Percentiles rank a stretch among this genome's conserved stretches.
These are phyloP conservation scores for Cutaneotrichosporon dermatis DNA, from an alignment of 1,284 basidiomycete species.

Conservation along the genomic window DNA sequence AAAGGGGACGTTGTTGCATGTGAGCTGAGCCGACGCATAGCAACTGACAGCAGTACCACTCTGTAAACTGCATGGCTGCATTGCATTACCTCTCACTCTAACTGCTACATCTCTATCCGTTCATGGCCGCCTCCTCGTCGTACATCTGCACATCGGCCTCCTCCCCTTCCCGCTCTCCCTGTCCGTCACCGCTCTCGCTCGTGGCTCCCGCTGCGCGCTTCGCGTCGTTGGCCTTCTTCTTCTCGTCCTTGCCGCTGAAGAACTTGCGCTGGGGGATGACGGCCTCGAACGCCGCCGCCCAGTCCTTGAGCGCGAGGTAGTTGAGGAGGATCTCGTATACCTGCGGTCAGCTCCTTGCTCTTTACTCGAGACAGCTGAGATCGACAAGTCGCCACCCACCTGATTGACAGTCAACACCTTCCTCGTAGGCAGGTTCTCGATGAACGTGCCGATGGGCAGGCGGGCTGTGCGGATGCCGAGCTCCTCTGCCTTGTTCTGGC, in stretches of 20 bases:
- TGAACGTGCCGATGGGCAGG: slow-evolving; percentile 84
- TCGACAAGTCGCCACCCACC: slow-evolving; percentile 39
- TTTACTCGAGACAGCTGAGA: not conserved
- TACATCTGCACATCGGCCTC: slow-evolving; percentile 15
- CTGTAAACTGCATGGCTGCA: slow-evolving; percentile 12
- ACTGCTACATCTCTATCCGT: slow-evolving; percentile 5
- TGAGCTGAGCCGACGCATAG: not conserved
- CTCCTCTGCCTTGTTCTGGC: slow-evolving; percentile 75
- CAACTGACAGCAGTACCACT: slow-evolving; percentile 5
- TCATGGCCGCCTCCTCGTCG: slow-evolving; percentile 26
- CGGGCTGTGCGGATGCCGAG: slow-evolving; percentile 77
- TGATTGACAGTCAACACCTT: slow-evolving; percentile 98
- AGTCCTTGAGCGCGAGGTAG: slow-evolving; percentile 77
- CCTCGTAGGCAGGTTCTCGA: slow-evolving; percentile 75
- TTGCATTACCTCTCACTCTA: slow-evolving; percentile 1
- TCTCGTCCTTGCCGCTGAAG: slow-evolving; percentile 20
- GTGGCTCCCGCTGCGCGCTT: slow-evolving; percentile 11
- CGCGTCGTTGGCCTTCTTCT: slow-evolving; percentile 12
- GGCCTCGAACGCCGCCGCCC: slow-evolving; percentile 74
- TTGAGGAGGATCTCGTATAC: slow-evolving; percentile 87
- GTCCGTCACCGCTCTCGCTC: slow-evolving; percentile 4
- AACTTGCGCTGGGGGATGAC: slow-evolving; percentile 90
- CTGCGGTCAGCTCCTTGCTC: slow-evolving; percentile 18
- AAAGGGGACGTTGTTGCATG: not conserved
- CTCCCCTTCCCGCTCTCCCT: slow-evolving; percentile 7